These are phyloP conservation scores for Selaginella moellendorffii DNA, from an alignment of 75 land plant species.

Conservation along the genomic window DNA sequence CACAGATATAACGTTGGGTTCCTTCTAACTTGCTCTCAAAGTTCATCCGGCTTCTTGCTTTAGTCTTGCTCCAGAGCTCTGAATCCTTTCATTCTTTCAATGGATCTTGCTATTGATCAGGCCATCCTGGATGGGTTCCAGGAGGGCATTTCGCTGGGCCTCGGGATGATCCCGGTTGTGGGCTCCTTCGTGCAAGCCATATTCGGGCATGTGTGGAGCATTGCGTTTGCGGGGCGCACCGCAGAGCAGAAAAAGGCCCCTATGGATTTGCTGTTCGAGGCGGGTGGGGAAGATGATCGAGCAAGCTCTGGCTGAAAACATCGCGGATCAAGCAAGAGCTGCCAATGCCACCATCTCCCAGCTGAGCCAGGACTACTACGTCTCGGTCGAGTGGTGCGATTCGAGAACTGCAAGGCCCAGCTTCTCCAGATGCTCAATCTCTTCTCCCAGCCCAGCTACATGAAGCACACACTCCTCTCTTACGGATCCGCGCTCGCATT, in stretches of 20 bases:
- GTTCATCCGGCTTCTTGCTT: no score
- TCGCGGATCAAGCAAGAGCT: neutral
- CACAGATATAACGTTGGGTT: no score
- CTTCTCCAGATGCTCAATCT: neutral
- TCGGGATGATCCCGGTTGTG: constrained; percentile 1
- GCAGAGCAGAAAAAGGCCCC: no score
- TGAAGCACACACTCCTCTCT: constrained; percentile 6
- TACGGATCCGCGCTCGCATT: constrained; percentile 6
- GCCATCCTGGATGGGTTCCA: no score
- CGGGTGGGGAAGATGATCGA: no score
- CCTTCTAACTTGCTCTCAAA: no score
- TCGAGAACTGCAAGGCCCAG: neutral
- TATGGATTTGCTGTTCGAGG: no score
- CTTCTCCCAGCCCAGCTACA: neutral
- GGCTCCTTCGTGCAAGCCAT: constrained; percentile 6
- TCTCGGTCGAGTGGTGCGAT: no score
- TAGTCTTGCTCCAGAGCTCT: no score
- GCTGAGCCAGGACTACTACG: no score
- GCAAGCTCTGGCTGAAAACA: neutral
- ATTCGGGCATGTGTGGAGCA: neutral
- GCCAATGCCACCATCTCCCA: neutral
- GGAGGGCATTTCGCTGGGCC: constrained; percentile 6
- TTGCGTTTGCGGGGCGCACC: neutral
- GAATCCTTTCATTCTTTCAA: no score
- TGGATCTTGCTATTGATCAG: no score